These are phyloP conservation scores for Martensiomyces pterosporus DNA, from an alignment of 192 early-diverging fungal genomes.

Conservation along the genomic window DNA sequence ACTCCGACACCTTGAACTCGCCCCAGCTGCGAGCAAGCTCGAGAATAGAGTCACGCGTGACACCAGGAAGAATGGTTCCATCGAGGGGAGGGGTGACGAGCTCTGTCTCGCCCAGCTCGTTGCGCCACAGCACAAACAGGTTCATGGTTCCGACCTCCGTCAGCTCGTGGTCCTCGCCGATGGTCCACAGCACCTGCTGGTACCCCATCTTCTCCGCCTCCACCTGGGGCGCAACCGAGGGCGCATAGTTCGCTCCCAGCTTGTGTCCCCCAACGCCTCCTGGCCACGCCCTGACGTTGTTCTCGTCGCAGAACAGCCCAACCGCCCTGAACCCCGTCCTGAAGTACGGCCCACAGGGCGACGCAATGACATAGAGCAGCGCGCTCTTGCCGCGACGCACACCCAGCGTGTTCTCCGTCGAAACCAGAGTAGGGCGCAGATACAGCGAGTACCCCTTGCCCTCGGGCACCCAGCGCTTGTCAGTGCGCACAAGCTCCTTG, in stretches of 20 bases:
- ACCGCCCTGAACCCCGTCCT: slow-evolving; percentile 90
- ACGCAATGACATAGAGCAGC: slow-evolving; percentile 82
- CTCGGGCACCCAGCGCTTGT: slow-evolving; percentile 85
- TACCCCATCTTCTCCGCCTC: slow-evolving; percentile 83
- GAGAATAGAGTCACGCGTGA: slow-evolving; percentile 92
- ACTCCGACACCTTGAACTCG: slow-evolving; percentile 84
- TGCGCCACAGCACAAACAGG: slow-evolving; percentile 86
- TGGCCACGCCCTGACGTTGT: slow-evolving; percentile 91
- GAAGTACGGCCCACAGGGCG: slow-evolving; percentile 95
- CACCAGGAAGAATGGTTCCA: slow-evolving; percentile 92
- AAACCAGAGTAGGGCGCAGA: slow-evolving; percentile 88
- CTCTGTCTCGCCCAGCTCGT: slow-evolving; percentile 76
- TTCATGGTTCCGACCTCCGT: slow-evolving; percentile 99
- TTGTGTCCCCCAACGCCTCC: slow-evolving; percentile 92
- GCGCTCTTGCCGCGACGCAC: slow-evolving; percentile 78
- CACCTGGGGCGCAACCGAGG: slow-evolving; percentile 64
- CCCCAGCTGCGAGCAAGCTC: slow-evolving; percentile 72
- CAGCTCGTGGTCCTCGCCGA: slow-evolving; percentile 77
- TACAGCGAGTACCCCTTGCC: slow-evolving; percentile 92
- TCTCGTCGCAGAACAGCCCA: slow-evolving; percentile 74
- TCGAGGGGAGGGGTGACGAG: slow-evolving; percentile 89
- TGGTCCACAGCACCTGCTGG: slow-evolving; percentile 94
- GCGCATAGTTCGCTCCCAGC: slow-evolving; percentile 68
- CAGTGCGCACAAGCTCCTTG: slow-evolving; percentile 74
- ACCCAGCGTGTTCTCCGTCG: slow-evolving; percentile 79